These are phyloP conservation scores for Pyracantha coccinea DNA, from an alignment of 331 rosid species.

Conservation along the genomic window DNA sequence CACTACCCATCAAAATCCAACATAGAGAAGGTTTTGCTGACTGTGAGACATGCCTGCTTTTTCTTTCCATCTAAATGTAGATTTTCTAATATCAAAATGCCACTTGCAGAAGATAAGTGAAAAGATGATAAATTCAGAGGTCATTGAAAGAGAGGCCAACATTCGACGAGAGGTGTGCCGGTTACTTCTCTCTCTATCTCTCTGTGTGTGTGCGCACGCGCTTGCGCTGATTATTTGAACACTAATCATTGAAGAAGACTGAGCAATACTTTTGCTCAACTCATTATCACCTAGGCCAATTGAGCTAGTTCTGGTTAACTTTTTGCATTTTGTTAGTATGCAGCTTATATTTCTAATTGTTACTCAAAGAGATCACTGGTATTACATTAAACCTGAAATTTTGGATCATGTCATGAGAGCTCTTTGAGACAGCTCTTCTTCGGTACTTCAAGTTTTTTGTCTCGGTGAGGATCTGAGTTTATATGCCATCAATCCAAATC, in stretches of 20 bases:
- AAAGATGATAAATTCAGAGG: slow-evolving; percentile 15
- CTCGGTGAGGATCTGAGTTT: not conserved
- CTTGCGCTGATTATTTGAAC: too few species aligned
- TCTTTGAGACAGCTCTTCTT: not conserved
- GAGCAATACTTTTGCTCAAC: not conserved
- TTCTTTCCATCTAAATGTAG: not conserved
- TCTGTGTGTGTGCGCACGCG: not conserved
- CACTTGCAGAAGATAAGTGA: slow-evolving; percentile 40
- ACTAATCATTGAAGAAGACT: not conserved
- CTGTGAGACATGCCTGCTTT: slow-evolving; percentile 7
- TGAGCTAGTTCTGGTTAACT: not conserved
- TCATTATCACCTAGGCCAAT: not conserved
- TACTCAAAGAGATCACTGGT: not conserved
- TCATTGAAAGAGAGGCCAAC: slow-evolving; percentile 39
- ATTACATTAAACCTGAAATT: not conserved
- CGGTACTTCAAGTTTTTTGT: not conserved
- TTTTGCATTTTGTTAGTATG: not conserved
- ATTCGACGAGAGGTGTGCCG: slow-evolving; percentile 45
- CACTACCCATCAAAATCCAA: slow-evolving; percentile 50
- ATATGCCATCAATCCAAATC: not conserved
- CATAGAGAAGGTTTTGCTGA: slow-evolving; percentile 44
- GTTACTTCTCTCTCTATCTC: not conserved
- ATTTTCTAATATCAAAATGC: slow-evolving; percentile 15
- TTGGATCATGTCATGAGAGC: not conserved
- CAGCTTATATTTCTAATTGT: not conserved